Evolutionary conservation across 768 basidiomycete species (phyloP).

Genomic region (Suillus spraguei): DNA sequence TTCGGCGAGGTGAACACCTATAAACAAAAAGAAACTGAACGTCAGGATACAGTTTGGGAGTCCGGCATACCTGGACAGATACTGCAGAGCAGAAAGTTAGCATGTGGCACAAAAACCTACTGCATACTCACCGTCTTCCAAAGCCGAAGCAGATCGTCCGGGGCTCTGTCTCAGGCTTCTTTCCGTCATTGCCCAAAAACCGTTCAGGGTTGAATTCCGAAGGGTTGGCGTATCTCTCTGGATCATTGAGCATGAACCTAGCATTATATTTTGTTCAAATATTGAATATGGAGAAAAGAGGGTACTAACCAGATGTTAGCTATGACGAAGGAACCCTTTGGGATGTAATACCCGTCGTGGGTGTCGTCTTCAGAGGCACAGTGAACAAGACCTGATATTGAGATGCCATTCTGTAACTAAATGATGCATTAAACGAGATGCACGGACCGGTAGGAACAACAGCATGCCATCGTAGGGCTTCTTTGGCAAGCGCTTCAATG

Average conservation of each 20-base stretch:
- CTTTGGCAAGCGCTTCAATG: slow-evolving; percentile 59
- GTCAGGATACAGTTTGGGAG: background rate
- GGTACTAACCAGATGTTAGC: slow-evolving; percentile 25
- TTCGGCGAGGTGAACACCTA: slow-evolving; percentile 49
- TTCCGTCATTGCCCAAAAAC: slow-evolving; percentile 37
- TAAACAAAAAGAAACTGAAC: slow-evolving; percentile 17
- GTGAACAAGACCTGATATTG: slow-evolving; percentile 40
- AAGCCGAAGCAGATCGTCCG: slow-evolving; percentile 64
- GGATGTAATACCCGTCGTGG: slow-evolving; percentile 63
- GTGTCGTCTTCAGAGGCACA: slow-evolving; percentile 61
- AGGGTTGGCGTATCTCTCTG: slow-evolving; percentile 47
- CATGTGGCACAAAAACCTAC: slow-evolving; percentile 9
- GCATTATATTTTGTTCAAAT: background rate
- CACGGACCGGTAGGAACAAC: slow-evolving; percentile 44
- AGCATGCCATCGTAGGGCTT: slow-evolving; percentile 50
- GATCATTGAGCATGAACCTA: slow-evolving; percentile 28
- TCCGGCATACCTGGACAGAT: slow-evolving; percentile 12
- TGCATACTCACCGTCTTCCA: slow-evolving; percentile 48
- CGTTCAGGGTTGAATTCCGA: slow-evolving; percentile 56
- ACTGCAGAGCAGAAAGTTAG: slow-evolving; percentile 11
- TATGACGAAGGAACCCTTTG: slow-evolving; percentile 40
- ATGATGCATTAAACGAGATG: slow-evolving; percentile 30
- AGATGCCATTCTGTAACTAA: slow-evolving; percentile 34
- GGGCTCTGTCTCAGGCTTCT: slow-evolving; percentile 50
- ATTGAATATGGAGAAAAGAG: slow-evolving; percentile 14